Evolutionary conservation across 495 filamentous ascomycete genomes (phyloP).

Genomic region (Penicillium desertorum): DNA sequence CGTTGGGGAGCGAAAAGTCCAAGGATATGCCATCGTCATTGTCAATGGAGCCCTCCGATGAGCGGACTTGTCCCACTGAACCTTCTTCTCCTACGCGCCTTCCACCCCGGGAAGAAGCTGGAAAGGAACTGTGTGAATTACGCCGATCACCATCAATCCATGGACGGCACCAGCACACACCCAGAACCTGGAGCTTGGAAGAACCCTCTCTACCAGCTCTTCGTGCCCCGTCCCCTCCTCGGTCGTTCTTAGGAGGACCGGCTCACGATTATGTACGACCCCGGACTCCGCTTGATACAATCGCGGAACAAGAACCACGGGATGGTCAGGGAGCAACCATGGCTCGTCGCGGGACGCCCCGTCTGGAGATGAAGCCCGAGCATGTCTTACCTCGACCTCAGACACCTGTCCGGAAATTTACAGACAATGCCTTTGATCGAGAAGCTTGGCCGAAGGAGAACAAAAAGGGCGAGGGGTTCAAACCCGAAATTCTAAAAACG

Average conservation of each 20-base stretch:
- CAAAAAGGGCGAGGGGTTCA: constrained; percentile 28
- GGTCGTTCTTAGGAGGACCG: constrained; percentile 31
- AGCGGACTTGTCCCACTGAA: constrained; percentile 36
- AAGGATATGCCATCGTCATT: constrained; percentile 26
- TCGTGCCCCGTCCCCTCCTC: constrained; percentile 25
- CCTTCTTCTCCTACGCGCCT: constrained; percentile 19
- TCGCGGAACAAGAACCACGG: constrained; percentile 42
- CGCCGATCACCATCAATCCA: constrained; percentile 43
- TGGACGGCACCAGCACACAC: constrained; percentile 33
- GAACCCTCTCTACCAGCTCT: constrained; percentile 26
- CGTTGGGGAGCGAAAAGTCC: constrained; percentile 15
- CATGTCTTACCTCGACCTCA: constrained; percentile 45
- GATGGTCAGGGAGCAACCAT: constrained; percentile 21
- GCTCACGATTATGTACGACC: constrained; percentile 32
- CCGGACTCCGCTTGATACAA: constrained; percentile 41
- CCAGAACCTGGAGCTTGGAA: constrained; percentile 37
- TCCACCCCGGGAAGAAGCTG: constrained; percentile 20
- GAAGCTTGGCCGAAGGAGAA: constrained; percentile 53
- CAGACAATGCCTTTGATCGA: constrained; percentile 52
- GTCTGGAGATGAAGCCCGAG: constrained; percentile 44
- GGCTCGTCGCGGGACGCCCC: constrained; percentile 37
- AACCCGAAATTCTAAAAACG: constrained; percentile 29
- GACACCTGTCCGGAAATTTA: constrained; percentile 46
- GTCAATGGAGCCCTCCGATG: constrained; percentile 52
- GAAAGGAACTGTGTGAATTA: constrained; percentile 28